Conservation (phyloP, 257 asterid species). For the Schizonepeta tenuifolia region DNA sequence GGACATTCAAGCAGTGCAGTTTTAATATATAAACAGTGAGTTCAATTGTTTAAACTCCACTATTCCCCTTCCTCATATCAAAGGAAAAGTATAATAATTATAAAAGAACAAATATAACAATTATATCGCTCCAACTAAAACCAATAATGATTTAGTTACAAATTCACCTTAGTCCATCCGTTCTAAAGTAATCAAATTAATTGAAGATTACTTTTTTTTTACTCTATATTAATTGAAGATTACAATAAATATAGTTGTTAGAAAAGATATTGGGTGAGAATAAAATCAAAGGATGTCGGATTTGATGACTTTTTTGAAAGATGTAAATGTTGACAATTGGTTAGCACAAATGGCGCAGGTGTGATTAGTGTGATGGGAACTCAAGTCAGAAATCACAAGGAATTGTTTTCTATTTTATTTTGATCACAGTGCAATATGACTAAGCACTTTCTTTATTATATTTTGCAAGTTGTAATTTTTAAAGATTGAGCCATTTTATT, state of each 20-base stretch:
- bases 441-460: slow-evolving; percentile 7
- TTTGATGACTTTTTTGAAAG: slow-evolving; percentile 29
- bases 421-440: slow-evolving; percentile 35
- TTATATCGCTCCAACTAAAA: too few species aligned
- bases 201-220: too few species aligned
- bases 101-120: too few species aligned
- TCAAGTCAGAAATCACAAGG: slow-evolving; percentile 36
- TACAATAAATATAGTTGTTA: neutral
- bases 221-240: too few species aligned
- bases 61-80: too few species aligned
- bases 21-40: too few species aligned
- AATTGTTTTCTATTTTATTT: neutral
- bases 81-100: too few species aligned
- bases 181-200: too few species aligned
- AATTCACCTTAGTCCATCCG: too few species aligned
- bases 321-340: slow-evolving; percentile 30
- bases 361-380: slow-evolving; percentile 31
- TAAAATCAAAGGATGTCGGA: slow-evolving; percentile 43
- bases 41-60: too few species aligned
- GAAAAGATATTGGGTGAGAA: slow-evolving; percentile 31
- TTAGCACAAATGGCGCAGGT: slow-evolving; percentile 33
- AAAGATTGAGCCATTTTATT: neutral
- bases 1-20: too few species aligned
- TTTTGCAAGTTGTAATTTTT: neutral
- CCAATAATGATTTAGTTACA: too few species aligned